Evolutionary conservation across 2,329 filamentous ascomycete genomes (phyloP), one percentile per base, ranked within the genome.

Genomic region (Neurospora crassa): DNA sequence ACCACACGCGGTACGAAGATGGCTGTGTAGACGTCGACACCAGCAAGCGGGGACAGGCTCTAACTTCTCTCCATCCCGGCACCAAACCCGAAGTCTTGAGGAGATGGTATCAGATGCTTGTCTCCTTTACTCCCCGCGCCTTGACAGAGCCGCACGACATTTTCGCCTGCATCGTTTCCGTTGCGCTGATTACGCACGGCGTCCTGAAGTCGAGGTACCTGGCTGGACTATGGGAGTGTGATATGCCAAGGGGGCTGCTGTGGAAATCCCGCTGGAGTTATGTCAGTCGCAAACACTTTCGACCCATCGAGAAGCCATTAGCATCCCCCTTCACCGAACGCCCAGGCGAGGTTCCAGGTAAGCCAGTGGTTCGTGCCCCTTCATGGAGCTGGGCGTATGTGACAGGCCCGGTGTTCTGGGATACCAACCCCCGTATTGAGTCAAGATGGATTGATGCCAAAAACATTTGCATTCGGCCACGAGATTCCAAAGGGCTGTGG

Each of bases 81-180:
- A 24, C 34, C 37, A 45, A 41, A 40, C 7, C 18, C 10, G 45
- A 69, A 18, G 43, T 70, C 1, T 16, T 71, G 67, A 40, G 68
- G 4, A 16, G 24, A 12, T 71, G 70, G 70, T 71, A 71, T 24
- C 67, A 29, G 5, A 43, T 71, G 45, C 37, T 71, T 6, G 7
- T 20, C 0, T 11, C 24, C n/a, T 71, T 71, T 24, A 69, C 67
- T 4, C 37, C 67, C 29, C 69, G 69, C 12, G 69, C 40, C 3
- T 18, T 71, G 45, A 63, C 70, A 12, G 68, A 71, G 40, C 70
- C 70, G 2, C 67, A 71, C 12, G 70, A 71, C 3, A 68, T 71
- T 0, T 71, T 71, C 42, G 67, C 70, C 1, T 53, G 40, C 16
- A 67, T 71, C 1, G 47, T 68, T 0, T 63, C 43, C 8, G 20